Base-by-base conservation (phyloP, 2,329 filamentous ascomycete genomes). In the Fusarium nisikadoi region DNA sequence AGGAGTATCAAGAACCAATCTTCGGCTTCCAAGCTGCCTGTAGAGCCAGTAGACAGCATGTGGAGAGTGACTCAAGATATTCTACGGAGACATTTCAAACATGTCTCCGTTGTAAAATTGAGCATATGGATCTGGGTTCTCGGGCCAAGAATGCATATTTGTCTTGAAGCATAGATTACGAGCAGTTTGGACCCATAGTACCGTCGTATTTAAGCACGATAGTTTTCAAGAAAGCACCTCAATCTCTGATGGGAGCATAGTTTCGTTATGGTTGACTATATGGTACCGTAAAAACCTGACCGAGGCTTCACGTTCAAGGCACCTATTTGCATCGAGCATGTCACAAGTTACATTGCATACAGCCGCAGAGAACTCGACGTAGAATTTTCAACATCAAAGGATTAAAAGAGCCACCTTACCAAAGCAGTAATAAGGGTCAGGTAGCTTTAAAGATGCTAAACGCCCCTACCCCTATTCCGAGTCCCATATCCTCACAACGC, bases 401-500 rank as follows among this genome's bases (percentile, higher is more conserved):
- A 29, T 38, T 9, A 38, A 36, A 16, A 29, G n/a, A 49, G n/a
- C 17, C 5, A 25, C 9, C 31, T 20, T 27, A 19, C 36, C 27
- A 36, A 27, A 19, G n/a, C 23, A 58, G 43, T 36, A 14, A 6
- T 29, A 29, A 17, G 16, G 27, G n/a, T n/a, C 25, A n/a, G 52
- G 43, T 59, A 60, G 23, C 49, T 54, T 52, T 36, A 38, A 38
- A 47, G 38, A 43, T 65, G 50, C 65, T 43, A 14, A 75, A 71
- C 64, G 68, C 74, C 74, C 53, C 64, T 49, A 41, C 52, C n/a
- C 54, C 39, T 52, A 52, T 27, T 35, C 38, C 31, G n/a, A 46
- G 27, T 49, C 60, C 64, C 25, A 27, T 47, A 43, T 43, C 50
- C 50, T 50, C 46, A 35, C 38, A 74, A 75, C 71, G 70, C 71